A percentile compares a stretch with the other conserved stretches of the same genome.
These are phyloP conservation scores for Aethionema arabicum DNA, from an alignment of 345 rosid species.

Conservation along the genomic window DNA sequence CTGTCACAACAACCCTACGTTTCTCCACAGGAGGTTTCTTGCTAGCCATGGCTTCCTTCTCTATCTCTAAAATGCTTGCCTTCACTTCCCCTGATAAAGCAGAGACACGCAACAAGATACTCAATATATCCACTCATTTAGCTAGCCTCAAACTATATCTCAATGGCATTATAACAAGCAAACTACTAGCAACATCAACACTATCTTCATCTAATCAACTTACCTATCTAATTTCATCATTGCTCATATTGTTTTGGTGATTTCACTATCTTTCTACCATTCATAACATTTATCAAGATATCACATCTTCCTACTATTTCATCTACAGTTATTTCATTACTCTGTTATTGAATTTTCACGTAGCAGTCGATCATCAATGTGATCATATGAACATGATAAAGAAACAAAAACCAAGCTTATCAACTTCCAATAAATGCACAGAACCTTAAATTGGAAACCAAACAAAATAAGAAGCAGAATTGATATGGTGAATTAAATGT, in stretches of 20 bases:
- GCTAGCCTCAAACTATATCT: constrained; percentile 16
- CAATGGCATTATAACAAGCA: constrained; percentile 5
- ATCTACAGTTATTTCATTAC: too few relatives aligned
- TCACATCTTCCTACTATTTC: too few relatives aligned
- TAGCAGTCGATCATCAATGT: too few relatives aligned
- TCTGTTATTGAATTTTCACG: too few relatives aligned
- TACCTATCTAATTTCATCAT: constrained; percentile 12
- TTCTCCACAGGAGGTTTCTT: constrained; percentile 67
- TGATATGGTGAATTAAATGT: not conserved
- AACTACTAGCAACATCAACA: not conserved
- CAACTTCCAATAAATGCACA: constrained; percentile 8
- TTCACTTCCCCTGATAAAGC: constrained; percentile 53
- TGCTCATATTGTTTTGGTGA: not conserved
- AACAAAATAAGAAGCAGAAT: too few relatives aligned
- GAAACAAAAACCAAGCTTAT: constrained; percentile 7
- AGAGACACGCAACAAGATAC: constrained; percentile 4
- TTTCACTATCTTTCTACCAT: too few relatives aligned
- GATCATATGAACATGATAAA: too few relatives aligned
- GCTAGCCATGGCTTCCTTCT: constrained; percentile 47
- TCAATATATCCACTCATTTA: not conserved
- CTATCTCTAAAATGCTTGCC: constrained; percentile 65
- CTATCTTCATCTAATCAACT: not conserved
- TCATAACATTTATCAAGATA: too few relatives aligned
- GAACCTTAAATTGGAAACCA: constrained; percentile 3
- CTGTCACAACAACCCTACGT: constrained; percentile 90